These are phyloP conservation scores for Zygotorulaspora danielsina DNA, from an alignment of 805 yeast species.

Conservation along the genomic window DNA sequence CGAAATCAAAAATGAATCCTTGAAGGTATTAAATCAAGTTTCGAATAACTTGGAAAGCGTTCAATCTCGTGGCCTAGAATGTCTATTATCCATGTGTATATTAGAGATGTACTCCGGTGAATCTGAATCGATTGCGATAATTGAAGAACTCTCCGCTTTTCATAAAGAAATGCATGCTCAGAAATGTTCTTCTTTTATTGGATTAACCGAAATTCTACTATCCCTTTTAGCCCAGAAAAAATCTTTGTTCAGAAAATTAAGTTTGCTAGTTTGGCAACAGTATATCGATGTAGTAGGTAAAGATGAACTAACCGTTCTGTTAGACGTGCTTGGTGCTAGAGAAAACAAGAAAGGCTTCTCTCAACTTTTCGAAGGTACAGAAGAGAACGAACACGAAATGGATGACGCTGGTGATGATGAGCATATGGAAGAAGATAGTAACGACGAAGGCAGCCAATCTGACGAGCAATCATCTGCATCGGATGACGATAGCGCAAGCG, in stretches of 20 bases:
- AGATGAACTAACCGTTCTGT: slow-evolving; percentile 46
- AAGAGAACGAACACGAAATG: slow-evolving; percentile 43
- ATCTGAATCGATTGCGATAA: slow-evolving; percentile 66
- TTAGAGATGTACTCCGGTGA: slow-evolving; percentile 75
- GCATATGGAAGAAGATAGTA: slow-evolving; percentile 36
- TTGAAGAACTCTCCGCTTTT: slow-evolving; percentile 57
- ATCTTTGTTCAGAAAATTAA: slow-evolving; percentile 52
- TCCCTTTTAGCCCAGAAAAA: slow-evolving; percentile 56
- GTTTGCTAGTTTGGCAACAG: slow-evolving; percentile 54
- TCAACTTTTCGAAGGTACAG: slow-evolving; percentile 63
- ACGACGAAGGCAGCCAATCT: slow-evolving; percentile 32
- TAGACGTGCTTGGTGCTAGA: slow-evolving; percentile 55
- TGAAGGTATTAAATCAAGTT: slow-evolving; percentile 45
- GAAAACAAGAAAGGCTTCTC: slow-evolving; percentile 82
- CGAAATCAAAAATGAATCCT: slow-evolving; percentile 45
- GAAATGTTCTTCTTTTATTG: slow-evolving; percentile 42
- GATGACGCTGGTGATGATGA: slow-evolving; percentile 41
- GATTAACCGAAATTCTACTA: slow-evolving; percentile 55
- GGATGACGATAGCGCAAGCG: slow-evolving; percentile 31
- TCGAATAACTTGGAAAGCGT: slow-evolving; percentile 24
- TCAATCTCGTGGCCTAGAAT: slow-evolving; percentile 62
- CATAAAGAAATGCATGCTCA: slow-evolving; percentile 35
- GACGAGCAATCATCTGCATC: slow-evolving; percentile 33
- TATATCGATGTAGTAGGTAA: slow-evolving; percentile 45
- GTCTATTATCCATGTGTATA: slow-evolving; percentile 69